Percentiles rank a stretch among this genome's conserved stretches.
These are phyloP conservation scores for Novymonas esmeraldas DNA, from an alignment of 208 protist species.

Conservation along the genomic window DNA sequence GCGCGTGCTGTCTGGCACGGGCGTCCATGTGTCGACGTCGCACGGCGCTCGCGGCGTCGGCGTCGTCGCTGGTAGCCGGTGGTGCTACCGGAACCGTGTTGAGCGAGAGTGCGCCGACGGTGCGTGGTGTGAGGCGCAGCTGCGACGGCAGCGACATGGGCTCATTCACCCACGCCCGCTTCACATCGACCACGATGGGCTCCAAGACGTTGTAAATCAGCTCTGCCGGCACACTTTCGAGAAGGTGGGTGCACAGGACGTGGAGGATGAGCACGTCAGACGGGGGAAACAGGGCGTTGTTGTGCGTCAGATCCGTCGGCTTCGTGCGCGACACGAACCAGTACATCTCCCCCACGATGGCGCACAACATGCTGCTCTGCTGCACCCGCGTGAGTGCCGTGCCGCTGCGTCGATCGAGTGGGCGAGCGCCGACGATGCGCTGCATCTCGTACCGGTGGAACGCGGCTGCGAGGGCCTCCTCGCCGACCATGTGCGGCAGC, in stretches of 20 bases:
- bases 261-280: constrained; percentile 90
- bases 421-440: constrained; percentile 30
- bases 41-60: neutral
- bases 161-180: constrained; percentile 72
- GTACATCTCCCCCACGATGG: constrained; percentile 80
- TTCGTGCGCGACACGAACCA: constrained; percentile 86
- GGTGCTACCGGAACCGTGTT: constrained; percentile 24
- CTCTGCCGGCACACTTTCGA: constrained; percentile 83
- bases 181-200: constrained; percentile 50
- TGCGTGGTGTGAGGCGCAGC: constrained; percentile 59
- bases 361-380: constrained; percentile 76
- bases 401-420: constrained; percentile 4
- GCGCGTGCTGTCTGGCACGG: constrained; percentile 21
- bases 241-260: constrained; percentile 72
- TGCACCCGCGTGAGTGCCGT: constrained; percentile 10
- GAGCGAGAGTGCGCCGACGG: constrained; percentile 53
- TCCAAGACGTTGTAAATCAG: constrained; percentile 61
- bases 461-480: constrained; percentile 36
- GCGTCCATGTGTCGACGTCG: constrained; percentile 12
- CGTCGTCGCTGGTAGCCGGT: neutral
- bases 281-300: constrained; percentile 90
- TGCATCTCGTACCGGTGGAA: constrained; percentile 63
- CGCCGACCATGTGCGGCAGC: constrained; percentile 31
- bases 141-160: constrained; percentile 83
- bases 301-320: constrained; percentile 85